Percentiles rank a stretch among this genome's conserved stretches.
Evolutionary conservation across 441 rosid species (phyloP).

Genomic region (Codiaeum variegatum): DNA sequence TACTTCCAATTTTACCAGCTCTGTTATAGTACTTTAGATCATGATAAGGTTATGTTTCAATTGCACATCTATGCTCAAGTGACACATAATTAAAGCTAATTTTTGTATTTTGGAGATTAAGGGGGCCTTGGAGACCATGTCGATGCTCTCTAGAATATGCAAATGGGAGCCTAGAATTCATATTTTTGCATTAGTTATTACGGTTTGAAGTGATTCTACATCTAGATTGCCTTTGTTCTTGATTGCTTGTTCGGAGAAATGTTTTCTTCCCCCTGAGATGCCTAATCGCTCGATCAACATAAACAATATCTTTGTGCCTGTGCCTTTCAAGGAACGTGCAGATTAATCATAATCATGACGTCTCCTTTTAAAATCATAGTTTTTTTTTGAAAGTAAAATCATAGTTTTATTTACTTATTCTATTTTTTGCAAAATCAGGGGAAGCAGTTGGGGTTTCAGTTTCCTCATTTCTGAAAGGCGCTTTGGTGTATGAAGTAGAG

Average conservation of each 20-base stretch:
- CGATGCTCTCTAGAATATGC: too few species aligned
- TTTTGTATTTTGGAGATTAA: too few species aligned
- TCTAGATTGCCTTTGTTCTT: neutral
- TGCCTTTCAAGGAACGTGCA: neutral
- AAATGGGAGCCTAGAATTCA: neutral
- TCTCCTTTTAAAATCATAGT: neutral
- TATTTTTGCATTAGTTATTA: neutral
- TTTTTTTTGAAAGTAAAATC: neutral
- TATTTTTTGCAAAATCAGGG: constrained; percentile 39
- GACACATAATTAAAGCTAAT: too few species aligned
- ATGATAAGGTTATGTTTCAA: too few species aligned
- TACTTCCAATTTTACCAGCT: too few species aligned
- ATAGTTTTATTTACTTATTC: neutral
- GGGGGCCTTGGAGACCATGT: too few species aligned
- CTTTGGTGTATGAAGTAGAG: constrained; percentile 47
- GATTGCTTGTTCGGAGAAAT: neutral
- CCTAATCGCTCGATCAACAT: neutral
- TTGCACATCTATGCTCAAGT: too few species aligned
- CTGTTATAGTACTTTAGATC: too few species aligned
- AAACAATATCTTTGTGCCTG: neutral
- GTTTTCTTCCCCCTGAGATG: neutral
- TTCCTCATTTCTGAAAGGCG: constrained; percentile 45
- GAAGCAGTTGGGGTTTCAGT: constrained; percentile 76
- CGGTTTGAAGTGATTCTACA: neutral
- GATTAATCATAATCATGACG: neutral